A percentile compares a stretch with the other conserved stretches of the same genome.
These are phyloP conservation scores for Gillenia trifoliata DNA, from an alignment of 306 rosid genomes.

Conservation along the genomic window DNA sequence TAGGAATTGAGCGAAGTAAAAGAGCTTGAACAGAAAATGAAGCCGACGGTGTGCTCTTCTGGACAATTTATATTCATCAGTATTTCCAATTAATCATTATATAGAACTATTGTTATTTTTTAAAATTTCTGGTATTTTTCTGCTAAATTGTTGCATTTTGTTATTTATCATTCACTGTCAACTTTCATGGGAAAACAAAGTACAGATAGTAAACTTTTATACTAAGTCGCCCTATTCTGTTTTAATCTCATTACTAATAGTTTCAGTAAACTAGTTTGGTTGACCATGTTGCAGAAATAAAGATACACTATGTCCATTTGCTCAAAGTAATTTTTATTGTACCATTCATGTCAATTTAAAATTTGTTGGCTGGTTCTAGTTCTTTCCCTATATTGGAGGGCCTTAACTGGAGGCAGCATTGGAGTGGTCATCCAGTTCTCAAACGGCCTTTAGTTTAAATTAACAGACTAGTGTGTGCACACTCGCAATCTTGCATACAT, in stretches of 20 bases:
- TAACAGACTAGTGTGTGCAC: background rate
- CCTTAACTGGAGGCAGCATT: background rate
- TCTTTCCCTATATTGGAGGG: background rate
- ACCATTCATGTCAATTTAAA: background rate
- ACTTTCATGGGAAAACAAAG: background rate
- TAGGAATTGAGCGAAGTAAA: slow-evolving; percentile 85
- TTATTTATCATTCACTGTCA: background rate
- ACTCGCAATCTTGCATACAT: background rate
- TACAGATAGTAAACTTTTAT: background rate
- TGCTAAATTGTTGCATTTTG: background rate
- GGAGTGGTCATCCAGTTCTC: background rate
- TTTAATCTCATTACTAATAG: background rate
- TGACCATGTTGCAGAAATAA: background rate
- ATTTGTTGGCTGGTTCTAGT: background rate
- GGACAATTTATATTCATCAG: background rate
- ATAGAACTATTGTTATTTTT: background rate
- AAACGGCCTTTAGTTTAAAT: background rate
- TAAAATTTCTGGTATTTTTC: background rate
- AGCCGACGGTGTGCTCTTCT: slow-evolving; percentile 69
- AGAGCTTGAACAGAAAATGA: slow-evolving; percentile 82
- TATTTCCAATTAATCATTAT: slow-evolving; percentile 17
- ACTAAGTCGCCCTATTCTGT: background rate
- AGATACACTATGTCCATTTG: background rate
- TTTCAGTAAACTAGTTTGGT: background rate
- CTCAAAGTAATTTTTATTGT: background rate